Conservation (phyloP, 495 filamentous ascomycete species). For the Aspergillus sparsus region DNA sequence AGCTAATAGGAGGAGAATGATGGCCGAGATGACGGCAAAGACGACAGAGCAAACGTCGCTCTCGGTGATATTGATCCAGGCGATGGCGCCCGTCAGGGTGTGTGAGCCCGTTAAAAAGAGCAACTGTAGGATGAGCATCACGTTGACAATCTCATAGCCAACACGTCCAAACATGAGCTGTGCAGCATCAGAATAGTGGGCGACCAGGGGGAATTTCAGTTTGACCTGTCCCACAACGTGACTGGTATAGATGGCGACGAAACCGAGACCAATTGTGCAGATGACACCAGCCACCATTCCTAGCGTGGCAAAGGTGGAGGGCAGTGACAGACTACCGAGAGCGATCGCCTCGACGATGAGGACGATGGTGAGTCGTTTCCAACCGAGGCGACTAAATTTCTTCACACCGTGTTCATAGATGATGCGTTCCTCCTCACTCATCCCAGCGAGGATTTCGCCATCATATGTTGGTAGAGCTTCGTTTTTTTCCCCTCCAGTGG, state of each 20-base stretch:
- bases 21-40: slow-evolving; percentile 61
- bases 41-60: slow-evolving; percentile 62
- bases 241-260: slow-evolving; percentile 69
- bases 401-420: slow-evolving; percentile 29
- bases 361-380: slow-evolving; percentile 39
- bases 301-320: slow-evolving; percentile 57
- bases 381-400: slow-evolving; percentile 39
- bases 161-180: slow-evolving; percentile 59
- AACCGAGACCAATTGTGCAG: slow-evolving; percentile 55
- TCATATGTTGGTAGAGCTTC: slow-evolving; percentile 27
- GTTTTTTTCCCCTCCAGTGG: slow-evolving; percentile 15
- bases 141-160: slow-evolving; percentile 61
- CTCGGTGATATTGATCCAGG: slow-evolving; percentile 62
- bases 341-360: slow-evolving; percentile 67
- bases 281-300: slow-evolving; percentile 61
- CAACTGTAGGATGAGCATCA: slow-evolving; percentile 61
- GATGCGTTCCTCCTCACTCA: slow-evolving; percentile 30
- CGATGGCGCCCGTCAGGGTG: slow-evolving; percentile 68
- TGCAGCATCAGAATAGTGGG: slow-evolving; percentile 66
- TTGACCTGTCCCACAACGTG: slow-evolving; percentile 72
- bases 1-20: slow-evolving; percentile 60
- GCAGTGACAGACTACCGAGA: slow-evolving; percentile 60
- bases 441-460: slow-evolving; percentile 30
- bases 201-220: slow-evolving; percentile 60
- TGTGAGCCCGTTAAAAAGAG: slow-evolving; percentile 71